A percentile compares a stretch with the other conserved stretches of the same genome.
phyloP scores from a whole-genome alignment of 2,329 filamentous ascomycete genomes.

The Aspergillus ochraceoroseus region DNA sequence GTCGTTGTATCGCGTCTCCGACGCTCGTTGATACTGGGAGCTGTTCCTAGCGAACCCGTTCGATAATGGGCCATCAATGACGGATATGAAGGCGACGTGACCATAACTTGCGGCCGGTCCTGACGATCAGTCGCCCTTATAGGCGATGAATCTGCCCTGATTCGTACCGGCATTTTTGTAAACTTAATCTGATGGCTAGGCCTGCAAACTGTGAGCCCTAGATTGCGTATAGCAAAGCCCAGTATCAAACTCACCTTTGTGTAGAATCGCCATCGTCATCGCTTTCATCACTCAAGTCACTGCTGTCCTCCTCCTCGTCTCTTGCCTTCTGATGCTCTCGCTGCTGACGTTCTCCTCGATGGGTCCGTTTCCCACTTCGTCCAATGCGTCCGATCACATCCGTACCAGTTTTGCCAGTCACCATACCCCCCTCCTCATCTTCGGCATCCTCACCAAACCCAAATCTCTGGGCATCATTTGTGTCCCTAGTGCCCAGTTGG shows the following conservation, averaged over 20 bases:
- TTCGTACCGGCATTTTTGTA: conserved; percentile 85
- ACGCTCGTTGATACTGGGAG: conserved; percentile 51
- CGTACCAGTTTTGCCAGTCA: conserved; percentile 54
- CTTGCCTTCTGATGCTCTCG: conserved; percentile 50
- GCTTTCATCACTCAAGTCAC: conserved; percentile 62
- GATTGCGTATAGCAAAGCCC: neutral
- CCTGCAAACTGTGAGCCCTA: conserved; percentile 37
- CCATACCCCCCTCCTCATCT: conserved; percentile 60
- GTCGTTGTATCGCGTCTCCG: conserved; percentile 59
- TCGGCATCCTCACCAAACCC: conserved; percentile 48
- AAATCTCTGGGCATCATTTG: conserved; percentile 25
- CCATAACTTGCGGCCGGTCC: conserved; percentile 47
- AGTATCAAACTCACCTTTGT: conserved; percentile 29
- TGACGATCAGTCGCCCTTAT: conserved; percentile 53
- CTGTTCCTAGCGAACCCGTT: conserved; percentile 53
- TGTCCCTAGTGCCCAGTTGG: conserved; percentile 42
- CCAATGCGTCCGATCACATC: conserved; percentile 52
- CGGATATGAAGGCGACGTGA: conserved; percentile 53
- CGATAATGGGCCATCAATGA: conserved; percentile 46
- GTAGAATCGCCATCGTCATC: conserved; percentile 55
- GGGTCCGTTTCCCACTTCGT: conserved; percentile 30
- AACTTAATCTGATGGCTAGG: conserved; percentile 91
- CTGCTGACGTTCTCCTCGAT: conserved; percentile 40
- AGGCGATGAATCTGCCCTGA: conserved; percentile 82
- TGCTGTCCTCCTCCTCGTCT: conserved; percentile 62